Percentiles rank a stretch among this genome's conserved stretches.
These are phyloP conservation scores for Collybia sordida DNA, from an alignment of 768 basidiomycete genomes.

Conservation along the genomic window DNA sequence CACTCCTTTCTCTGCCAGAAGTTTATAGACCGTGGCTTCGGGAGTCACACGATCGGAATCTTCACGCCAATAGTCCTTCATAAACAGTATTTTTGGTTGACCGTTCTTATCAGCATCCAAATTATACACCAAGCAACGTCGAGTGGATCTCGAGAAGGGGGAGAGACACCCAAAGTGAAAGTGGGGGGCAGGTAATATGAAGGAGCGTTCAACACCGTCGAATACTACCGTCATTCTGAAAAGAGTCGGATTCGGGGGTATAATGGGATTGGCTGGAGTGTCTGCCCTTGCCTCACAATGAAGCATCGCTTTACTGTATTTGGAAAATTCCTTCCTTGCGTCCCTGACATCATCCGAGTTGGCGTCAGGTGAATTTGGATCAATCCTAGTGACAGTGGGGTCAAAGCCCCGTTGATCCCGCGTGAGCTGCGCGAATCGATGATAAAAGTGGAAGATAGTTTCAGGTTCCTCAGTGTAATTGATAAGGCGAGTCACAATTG, in stretches of 20 bases:
- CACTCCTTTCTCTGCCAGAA: constrained; percentile 15
- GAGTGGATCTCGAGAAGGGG: constrained; percentile 20
- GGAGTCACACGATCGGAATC: constrained; percentile 4
- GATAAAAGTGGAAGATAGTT: constrained; percentile 22
- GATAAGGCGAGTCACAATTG: constrained; percentile 22
- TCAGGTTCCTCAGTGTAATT: constrained; percentile 14
- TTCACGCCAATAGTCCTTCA: constrained; percentile 31
- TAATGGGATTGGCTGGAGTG: neutral
- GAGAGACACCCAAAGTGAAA: constrained; percentile 11
- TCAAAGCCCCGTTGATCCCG: constrained; percentile 19
- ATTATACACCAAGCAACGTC: constrained; percentile 18
- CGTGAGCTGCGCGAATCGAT: constrained; percentile 17
- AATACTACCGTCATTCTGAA: neutral
- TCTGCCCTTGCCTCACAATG: neutral
- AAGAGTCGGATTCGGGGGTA: no score
- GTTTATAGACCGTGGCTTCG: constrained; percentile 19
- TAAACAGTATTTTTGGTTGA: constrained; percentile 17
- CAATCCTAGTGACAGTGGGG: neutral
- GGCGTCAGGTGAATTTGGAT: neutral
- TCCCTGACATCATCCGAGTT: neutral
- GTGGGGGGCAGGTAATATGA: constrained; percentile 10
- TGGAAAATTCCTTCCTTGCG: neutral
- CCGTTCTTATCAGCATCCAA: neutral
- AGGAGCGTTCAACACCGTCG: neutral
- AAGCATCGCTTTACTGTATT: neutral